Percentiles rank a stretch among this genome's conserved stretches.
These are phyloP conservation scores for Ceratocystis colombiana DNA, from an alignment of 2,329 filamentous ascomycete species.

Conservation along the genomic window DNA sequence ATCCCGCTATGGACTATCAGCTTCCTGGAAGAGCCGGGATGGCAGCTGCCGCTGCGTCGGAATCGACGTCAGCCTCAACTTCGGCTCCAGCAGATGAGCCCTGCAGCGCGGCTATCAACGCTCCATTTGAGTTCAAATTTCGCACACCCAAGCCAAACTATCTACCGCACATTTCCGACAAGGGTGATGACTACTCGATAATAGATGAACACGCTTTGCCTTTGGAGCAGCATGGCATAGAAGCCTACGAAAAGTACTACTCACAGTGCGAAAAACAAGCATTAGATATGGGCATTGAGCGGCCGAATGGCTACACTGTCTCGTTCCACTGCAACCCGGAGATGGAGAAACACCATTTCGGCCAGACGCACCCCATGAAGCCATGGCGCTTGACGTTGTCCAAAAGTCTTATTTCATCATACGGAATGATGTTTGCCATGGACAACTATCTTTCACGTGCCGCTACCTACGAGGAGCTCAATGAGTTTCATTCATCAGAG, in stretches of 20 bases:
- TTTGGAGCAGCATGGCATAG: constrained; percentile 42
- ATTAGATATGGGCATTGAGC: constrained; percentile 58
- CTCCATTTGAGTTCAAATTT: constrained; percentile 37
- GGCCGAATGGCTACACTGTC: constrained; percentile 77
- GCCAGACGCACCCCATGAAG: constrained; percentile 96
- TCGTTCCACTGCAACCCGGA: constrained; percentile 93
- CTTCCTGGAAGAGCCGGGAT: constrained; percentile 5
- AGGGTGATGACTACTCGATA: constrained; percentile 42
- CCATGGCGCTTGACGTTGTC: constrained; percentile 93
- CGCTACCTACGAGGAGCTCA: constrained; percentile 79
- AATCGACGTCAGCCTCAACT: constrained; percentile 14
- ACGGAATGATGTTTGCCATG: constrained; percentile 95
- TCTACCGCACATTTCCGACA: constrained; percentile 45
- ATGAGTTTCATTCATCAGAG: constrained; percentile 74
- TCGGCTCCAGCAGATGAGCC: constrained; percentile 22
- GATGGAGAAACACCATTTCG: constrained; percentile 95
- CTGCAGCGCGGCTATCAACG: constrained; percentile 33
- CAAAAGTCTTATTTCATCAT: constrained; percentile 87
- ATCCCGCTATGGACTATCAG: constrained; percentile 16
- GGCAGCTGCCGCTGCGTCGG: constrained; percentile 15
- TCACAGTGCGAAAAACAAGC: constrained; percentile 49
- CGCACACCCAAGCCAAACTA: constrained; percentile 51
- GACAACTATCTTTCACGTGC: constrained; percentile 78
- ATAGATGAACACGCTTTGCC: constrained; percentile 45
- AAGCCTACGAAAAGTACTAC: constrained; percentile 48